Evolutionary conservation across 2,329 filamentous ascomycete species (phyloP), one percentile per base, ranked within the genome.

Genomic region (Penicillium griseofulvum): DNA sequence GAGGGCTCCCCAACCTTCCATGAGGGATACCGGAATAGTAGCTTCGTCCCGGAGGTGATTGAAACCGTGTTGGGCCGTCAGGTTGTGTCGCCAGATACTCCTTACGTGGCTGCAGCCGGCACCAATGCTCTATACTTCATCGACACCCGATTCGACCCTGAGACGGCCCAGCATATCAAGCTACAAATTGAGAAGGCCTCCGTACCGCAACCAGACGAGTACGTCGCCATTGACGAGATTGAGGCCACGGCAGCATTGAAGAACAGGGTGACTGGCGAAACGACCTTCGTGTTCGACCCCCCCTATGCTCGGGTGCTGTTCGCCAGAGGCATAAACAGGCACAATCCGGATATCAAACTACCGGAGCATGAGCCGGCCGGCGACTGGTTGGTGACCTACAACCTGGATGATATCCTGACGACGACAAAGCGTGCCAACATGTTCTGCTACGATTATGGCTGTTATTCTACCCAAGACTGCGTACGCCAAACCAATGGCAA

Each of bases 251-350:
- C 51, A 10, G 54, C 54, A 49, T 12, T 46, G 12, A 59, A 29
- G 52, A 55, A 57, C 17, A 4, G 5, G 2, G 38, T 28, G 33
- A 57, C 54, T 3, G 51, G 47, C 38, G 55, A 59, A 57, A 59
- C 54, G n/a, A 52, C 50, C 49, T 59, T 59, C n/a, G 43, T 55
- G 11, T 57, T 57, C 16, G 57, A 59, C 26, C 57, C 55, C 19
- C 5, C 24, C 31, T 57, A 55, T 42, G 47, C 57, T 11, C 49
- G 51, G 26, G 43, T 59, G 16, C 8, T 59, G 12, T 59, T 59
- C 52, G 57, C 55, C n/a, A 36, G 37, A 34, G 39, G 36, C 12
- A 57, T 59, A n/a, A 59, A 57, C 5, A 50, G 36, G 43, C 47
- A 37, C 34, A 59, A 59, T n/a, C 48, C 51, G 19, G 44, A 55